These are phyloP conservation scores for Microbotryum lychnidis-dioicae DNA, from an alignment of 1,284 basidiomycete genomes.

Conservation along the genomic window DNA sequence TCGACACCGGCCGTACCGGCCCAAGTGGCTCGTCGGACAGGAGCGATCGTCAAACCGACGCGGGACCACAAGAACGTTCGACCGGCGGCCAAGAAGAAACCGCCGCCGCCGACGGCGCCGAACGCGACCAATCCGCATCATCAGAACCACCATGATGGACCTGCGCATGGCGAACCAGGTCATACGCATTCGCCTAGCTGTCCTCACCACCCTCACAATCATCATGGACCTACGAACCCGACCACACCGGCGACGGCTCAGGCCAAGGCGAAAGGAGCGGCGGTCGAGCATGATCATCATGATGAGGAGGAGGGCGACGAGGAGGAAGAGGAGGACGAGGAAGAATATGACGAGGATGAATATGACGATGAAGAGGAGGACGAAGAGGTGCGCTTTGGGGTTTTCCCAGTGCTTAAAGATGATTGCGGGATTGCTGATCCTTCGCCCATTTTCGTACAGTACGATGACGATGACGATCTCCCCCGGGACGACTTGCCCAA, in stretches of 20 bases:
- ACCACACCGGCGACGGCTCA: slow-evolving; percentile 6
- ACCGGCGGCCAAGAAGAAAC: slow-evolving; percentile 21
- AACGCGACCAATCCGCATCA: slow-evolving; percentile 7
- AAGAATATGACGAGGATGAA: slow-evolving; percentile 20
- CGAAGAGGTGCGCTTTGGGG: slow-evolving; percentile 18
- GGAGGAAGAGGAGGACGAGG: slow-evolving; percentile 25
- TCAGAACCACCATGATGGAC: slow-evolving; percentile 11
- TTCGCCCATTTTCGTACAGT: slow-evolving; percentile 36
- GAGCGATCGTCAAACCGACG: slow-evolving; percentile 30
- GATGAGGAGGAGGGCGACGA: slow-evolving; percentile 25
- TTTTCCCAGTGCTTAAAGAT: too few species aligned
- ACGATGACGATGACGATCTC: slow-evolving; percentile 56
- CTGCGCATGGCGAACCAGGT: slow-evolving; percentile 31
- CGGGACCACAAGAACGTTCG: slow-evolving; percentile 34
- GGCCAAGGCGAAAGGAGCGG: slow-evolving; percentile 24
- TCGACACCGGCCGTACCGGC: slow-evolving; percentile 37
- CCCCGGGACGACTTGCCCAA: slow-evolving; percentile 47
- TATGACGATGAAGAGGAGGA: slow-evolving; percentile 30
- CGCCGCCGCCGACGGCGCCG: slow-evolving; percentile 7
- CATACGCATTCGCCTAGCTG: slow-evolving; percentile 35
- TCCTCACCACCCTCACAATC: slow-evolving; percentile 39
- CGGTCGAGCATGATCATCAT: slow-evolving; percentile 7
- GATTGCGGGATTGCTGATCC: neutral
- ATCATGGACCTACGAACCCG: slow-evolving; percentile 17
- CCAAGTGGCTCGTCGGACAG: slow-evolving; percentile 10